Conservation (phyloP, 2,329 filamentous ascomycete species). For the Colletotrichum costaricense region DNA sequence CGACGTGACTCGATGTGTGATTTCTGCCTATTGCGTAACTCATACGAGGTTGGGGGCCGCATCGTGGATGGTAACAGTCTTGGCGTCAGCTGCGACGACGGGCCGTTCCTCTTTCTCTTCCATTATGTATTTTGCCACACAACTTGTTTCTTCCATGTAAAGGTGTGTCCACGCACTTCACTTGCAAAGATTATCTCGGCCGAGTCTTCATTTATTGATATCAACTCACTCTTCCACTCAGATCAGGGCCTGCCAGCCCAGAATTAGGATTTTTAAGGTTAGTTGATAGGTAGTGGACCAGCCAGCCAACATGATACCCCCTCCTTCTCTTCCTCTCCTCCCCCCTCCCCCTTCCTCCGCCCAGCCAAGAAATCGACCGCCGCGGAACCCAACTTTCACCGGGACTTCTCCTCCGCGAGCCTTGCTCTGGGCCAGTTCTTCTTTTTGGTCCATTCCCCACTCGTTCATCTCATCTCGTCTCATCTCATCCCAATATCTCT, state of each 20-base stretch:
- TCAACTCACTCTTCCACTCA: neutral
- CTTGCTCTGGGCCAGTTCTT: neutral
- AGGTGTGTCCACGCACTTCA: neutral
- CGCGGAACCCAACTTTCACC: neutral
- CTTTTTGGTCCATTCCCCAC: neutral
- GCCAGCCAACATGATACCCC: neutral
- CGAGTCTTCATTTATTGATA: neutral
- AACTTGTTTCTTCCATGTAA: neutral
- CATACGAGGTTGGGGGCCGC: neutral
- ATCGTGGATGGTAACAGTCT: neutral
- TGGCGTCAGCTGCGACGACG: neutral
- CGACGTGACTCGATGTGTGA: neutral
- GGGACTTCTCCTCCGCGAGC: neutral
- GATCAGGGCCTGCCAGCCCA: too few relatives aligned
- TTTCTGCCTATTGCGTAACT: neutral
- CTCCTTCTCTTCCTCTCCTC: too few relatives aligned
- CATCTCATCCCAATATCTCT: neutral
- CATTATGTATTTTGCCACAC: neutral
- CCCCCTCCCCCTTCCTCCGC: too few relatives aligned
- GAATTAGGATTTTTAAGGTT: neutral
- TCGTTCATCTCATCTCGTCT: conserved; percentile 23
- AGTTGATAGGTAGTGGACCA: neutral
- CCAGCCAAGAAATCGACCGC: neutral
- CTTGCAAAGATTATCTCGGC: neutral
- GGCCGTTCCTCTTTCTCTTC: neutral